phyloP scores from a whole-genome alignment of 1,284 basidiomycete genomes.

The Rhodotorula sp. region DNA sequence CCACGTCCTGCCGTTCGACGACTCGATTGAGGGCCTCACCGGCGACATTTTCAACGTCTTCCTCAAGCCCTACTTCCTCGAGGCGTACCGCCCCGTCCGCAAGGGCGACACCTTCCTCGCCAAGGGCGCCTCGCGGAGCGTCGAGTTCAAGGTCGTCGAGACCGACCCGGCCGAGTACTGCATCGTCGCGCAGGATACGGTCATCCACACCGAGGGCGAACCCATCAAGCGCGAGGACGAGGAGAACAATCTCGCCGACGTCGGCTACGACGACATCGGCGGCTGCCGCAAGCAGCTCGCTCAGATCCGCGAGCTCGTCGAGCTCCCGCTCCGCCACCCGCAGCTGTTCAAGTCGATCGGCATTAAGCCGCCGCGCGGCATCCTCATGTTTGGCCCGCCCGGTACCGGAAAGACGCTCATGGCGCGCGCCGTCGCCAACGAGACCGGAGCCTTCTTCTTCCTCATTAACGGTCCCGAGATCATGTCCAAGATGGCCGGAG shows the following conservation, averaged over 20 bases:
- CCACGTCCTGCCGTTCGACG: constrained; percentile 95
- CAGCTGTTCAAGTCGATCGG: constrained; percentile 99
- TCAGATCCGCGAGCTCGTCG: constrained; percentile 98
- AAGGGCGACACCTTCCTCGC: constrained; percentile 99
- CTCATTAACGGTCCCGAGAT: constrained; percentile 99
- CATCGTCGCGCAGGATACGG: constrained; percentile 95
- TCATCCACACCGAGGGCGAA: constrained; percentile 98
- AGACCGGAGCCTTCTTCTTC: constrained; percentile 99
- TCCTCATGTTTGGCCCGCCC: constrained; percentile 92
- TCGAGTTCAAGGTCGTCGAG: constrained; percentile 85
- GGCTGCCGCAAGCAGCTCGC: constrained; percentile 99
- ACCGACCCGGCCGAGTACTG: constrained; percentile 94
- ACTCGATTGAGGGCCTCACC: constrained; percentile 93
- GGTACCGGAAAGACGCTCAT: constrained; percentile 98
- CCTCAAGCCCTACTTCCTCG: constrained; percentile 99
- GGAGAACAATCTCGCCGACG: constrained; percentile 92
- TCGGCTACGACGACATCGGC: constrained; percentile 99
- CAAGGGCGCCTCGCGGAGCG: constrained; percentile 81
- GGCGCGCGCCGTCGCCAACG: constrained; percentile 98
- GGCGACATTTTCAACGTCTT: constrained; percentile 99
- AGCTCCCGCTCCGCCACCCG: constrained; percentile 94
- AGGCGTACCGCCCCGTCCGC: constrained; percentile 90
- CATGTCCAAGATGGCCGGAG: constrained; percentile 73
- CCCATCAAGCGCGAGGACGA: constrained; percentile 99
- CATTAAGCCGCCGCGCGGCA: constrained; percentile 98